phyloP scores from a whole-genome alignment of 2,329 filamentous ascomycete genomes.

The Colletotrichum echinochloae region DNA sequence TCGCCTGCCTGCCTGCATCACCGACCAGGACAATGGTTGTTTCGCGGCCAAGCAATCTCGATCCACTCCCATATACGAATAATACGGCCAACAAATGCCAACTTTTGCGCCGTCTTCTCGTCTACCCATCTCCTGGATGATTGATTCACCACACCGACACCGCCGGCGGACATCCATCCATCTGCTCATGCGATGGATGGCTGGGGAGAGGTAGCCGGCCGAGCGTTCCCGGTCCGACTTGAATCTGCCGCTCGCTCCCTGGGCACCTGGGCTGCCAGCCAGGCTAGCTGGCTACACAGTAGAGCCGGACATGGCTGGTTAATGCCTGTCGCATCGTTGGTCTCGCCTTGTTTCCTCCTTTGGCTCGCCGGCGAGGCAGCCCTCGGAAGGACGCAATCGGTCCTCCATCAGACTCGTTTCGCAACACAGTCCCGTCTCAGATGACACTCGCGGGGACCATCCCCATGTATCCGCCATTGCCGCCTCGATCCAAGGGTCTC shows the following conservation, averaged over 20 bases:
- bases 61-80: not conserved
- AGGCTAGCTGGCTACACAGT: too few species aligned
- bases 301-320: too few species aligned
- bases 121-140: not conserved
- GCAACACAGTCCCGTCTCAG: too few species aligned
- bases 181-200: conserved; percentile 23
- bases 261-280: too few species aligned
- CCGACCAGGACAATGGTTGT: not conserved
- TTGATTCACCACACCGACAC: conserved; percentile 14
- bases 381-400: conserved; percentile 21
- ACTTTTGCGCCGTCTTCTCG: not conserved
- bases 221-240: conserved; percentile 10
- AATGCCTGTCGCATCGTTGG: not conserved
- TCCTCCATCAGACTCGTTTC: not conserved
- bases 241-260: too few species aligned
- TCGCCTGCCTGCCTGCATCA: conserved; percentile 3
- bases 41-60: not conserved
- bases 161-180: too few species aligned
- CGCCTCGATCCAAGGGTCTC: not conserved
- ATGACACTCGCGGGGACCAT: conserved; percentile 6
- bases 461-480: not conserved
- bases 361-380: conserved; percentile 27
- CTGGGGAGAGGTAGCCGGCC: conserved; percentile 27
- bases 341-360: not conserved
- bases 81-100: conserved; percentile 1